Evolutionary conservation across 768 basidiomycete genomes (phyloP).

Genomic region (Collybiopsis luxurians): DNA sequence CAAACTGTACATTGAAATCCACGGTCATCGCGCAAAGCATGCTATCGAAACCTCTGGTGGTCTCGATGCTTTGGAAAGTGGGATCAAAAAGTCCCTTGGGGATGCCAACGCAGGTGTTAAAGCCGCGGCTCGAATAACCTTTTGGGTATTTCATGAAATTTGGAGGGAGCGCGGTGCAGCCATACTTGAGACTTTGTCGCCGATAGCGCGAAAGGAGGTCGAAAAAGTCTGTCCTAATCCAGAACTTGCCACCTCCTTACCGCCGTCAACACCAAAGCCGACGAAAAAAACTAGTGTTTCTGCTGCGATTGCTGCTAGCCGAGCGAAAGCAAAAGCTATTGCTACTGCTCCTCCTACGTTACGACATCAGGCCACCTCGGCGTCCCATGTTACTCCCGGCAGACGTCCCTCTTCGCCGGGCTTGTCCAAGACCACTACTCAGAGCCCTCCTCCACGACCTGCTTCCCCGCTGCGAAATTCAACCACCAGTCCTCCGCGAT

Average conservation of each 20-base stretch:
- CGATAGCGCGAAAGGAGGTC: constrained; percentile 70
- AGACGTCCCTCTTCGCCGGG: constrained; percentile 43
- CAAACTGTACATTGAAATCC: constrained; percentile 70
- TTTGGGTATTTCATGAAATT: constrained; percentile 76
- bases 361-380: constrained; percentile 79
- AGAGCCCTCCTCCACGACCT: constrained; percentile 35
- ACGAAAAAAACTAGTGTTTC: constrained; percentile 80
- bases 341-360: constrained; percentile 78
- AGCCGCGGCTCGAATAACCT: constrained; percentile 67
- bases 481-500: constrained; percentile 42
- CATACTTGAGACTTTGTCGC: constrained; percentile 69
- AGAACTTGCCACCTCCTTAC: constrained; percentile 34
- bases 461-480: constrained; percentile 47
- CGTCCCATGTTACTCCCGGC: constrained; percentile 52
- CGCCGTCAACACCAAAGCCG: constrained; percentile 51
- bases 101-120: constrained; percentile 82
- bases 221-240: constrained; percentile 81
- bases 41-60: constrained; percentile 69
- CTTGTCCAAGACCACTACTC: constrained; percentile 32
- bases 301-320: constrained; percentile 86
- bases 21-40: constrained; percentile 60
- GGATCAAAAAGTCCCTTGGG: constrained; percentile 65
- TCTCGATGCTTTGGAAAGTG: constrained; percentile 70
- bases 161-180: constrained; percentile 70
- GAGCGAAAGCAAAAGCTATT: constrained; percentile 83